These are phyloP conservation scores for Pisolithus thermaeus DNA, from an alignment of 1,284 basidiomycete species.

Conservation along the genomic window DNA sequence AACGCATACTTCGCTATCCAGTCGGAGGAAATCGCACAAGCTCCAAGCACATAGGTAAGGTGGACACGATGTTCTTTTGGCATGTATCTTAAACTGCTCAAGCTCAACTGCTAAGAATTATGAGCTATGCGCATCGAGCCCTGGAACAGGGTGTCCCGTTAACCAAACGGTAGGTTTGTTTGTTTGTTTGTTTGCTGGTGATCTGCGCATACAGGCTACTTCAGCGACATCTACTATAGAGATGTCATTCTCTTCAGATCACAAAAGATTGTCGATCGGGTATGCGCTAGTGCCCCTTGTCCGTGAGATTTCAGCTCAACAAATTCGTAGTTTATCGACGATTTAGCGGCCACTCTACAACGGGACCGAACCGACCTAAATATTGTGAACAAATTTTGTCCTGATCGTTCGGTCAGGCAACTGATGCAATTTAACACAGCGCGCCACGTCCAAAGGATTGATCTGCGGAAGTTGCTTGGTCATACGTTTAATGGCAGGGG, in stretches of 20 bases:
- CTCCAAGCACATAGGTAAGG: conserved; percentile 47
- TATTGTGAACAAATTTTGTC: conserved; percentile 45
- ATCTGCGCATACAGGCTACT: background rate
- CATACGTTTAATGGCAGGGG: conserved; percentile 49
- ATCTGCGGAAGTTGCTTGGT: conserved; percentile 62
- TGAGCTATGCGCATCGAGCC: conserved; percentile 62
- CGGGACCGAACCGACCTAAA: conserved; percentile 72
- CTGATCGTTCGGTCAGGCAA: background rate
- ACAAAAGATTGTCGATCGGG: conserved; percentile 72
- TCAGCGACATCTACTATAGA: conserved; percentile 83
- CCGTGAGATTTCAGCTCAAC: background rate
- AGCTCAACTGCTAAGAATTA: conserved; percentile 63
- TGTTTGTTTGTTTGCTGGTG: background rate
- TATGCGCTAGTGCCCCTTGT: conserved; percentile 26
- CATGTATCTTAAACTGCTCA: background rate
- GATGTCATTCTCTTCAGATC: conserved; percentile 72
- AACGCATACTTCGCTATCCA: conserved; percentile 29
- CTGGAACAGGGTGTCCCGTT: conserved; percentile 46
- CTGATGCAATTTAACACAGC: conserved; percentile 37
- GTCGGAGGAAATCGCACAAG: conserved; percentile 40
- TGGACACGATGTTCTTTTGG: background rate
- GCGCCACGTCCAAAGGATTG: conserved; percentile 84
- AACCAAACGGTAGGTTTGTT: conserved; percentile 59
- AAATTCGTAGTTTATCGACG: conserved; percentile 70
- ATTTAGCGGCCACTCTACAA: conserved; percentile 76